Evolutionary conservation across 129 eudicot species (phyloP), one percentile per base, ranked within the genome.

Genomic region (Logfia minima): DNA sequence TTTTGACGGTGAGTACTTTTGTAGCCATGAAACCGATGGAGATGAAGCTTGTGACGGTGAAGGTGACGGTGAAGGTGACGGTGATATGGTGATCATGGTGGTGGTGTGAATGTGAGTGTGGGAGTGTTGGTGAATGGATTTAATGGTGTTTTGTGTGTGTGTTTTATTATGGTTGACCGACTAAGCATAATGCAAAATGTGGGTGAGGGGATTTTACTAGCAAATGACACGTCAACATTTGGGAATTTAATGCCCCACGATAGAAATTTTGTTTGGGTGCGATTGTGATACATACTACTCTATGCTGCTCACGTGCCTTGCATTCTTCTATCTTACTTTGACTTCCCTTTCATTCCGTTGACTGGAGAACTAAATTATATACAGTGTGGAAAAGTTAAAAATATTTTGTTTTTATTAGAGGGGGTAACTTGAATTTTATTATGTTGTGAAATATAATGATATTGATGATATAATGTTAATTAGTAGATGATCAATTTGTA

Each of bases 1-100:
- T 45, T 89, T 91, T 2, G 93, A 84, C 32, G 92, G 77, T 29
- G 90, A 77, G 17, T 81, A 56, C 0, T 82, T 13, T 0, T 83
- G 22, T 1, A 73, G 18, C 31, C 69, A 68, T 8, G 85, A 41
- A 35, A 68, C 16, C 21, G 85, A 82, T 5, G 86, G 66, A 21
- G 87, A 29, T 51, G 77, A 6, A 14, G 86, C 68, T 16, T 18
- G 32, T 11, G 68, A n/a, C 45, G 68, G 11, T 45, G 80, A 19
- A 1, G 80, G 35, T 18, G 65, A 76, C 4, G 80, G 8, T 23
- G 83, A 75, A 14, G 83, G 85, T 3, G 85, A 26, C 17, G 67
- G 72, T 22, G 68, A 28, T 63, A 17, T 35, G 53, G 80, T 68
- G 76, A 70, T 67, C 80, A 69, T 81, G 76, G 71, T 65, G 68